Conservation (phyloP, 164 flowering plant genomes). For the Dillenia suffruticosa region DNA sequence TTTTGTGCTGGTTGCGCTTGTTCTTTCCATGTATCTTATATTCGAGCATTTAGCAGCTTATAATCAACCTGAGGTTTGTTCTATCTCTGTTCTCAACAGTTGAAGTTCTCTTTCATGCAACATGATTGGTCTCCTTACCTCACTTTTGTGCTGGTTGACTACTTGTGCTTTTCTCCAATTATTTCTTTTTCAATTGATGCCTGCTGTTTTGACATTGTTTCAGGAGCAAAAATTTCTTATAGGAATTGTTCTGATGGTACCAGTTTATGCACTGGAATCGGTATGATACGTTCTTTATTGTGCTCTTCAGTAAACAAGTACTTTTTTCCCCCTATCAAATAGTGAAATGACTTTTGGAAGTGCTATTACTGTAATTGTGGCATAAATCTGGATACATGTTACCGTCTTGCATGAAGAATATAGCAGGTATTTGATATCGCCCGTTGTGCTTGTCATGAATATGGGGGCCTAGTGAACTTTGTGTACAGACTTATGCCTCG, state of each 20-base stretch:
- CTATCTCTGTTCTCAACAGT: slow-evolving; percentile 6
- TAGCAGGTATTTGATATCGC: no score
- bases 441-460: no score
- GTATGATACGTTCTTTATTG: slow-evolving; percentile 28
- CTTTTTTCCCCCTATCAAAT: background rate
- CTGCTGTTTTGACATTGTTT: slow-evolving; percentile 16
- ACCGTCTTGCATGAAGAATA: no score
- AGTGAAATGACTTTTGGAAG: background rate
- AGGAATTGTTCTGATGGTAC: slow-evolving; percentile 95
- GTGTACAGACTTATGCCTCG: no score
- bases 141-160: background rate
- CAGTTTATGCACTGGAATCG: slow-evolving; percentile 94
- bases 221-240: slow-evolving; percentile 98
- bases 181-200: background rate
- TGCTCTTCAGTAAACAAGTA: no score
- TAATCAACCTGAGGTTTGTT: slow-evolving; percentile 89
- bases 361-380: no score
- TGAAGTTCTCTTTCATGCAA: background rate
- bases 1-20: slow-evolving; percentile 74
- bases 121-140: background rate
- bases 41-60: slow-evolving; percentile 88
- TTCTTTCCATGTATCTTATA: slow-evolving; percentile 76
- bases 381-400: no score
- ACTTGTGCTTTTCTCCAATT: background rate
- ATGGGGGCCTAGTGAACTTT: no score